These are phyloP conservation scores for Prunella vulgaris DNA, from an alignment of 257 asterid species.

Conservation along the genomic window DNA sequence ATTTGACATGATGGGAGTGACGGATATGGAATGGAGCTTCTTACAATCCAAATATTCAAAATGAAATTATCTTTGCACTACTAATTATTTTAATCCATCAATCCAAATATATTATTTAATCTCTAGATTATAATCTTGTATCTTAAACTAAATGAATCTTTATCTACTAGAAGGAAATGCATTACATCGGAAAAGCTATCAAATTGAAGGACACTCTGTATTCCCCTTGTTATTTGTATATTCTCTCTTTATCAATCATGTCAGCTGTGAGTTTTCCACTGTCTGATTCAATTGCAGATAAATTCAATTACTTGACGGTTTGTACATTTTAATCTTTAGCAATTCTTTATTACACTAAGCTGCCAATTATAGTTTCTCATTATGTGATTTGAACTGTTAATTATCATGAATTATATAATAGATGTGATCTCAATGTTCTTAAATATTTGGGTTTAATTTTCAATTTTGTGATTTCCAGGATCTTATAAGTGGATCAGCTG, in stretches of 20 bases:
- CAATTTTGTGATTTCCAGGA: slow-evolving; percentile 48
- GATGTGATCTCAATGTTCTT: background rate
- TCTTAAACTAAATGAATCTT: no score
- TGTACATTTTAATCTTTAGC: background rate
- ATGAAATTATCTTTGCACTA: no score
- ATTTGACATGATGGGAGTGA: no score
- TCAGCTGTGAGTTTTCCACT: background rate
- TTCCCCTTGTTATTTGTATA: background rate
- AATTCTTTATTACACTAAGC: background rate
- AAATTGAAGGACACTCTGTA: background rate
- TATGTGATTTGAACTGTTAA: background rate
- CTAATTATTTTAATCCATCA: no score
- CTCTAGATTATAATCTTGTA: no score
- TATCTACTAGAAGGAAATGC: background rate
- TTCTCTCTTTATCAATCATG: background rate
- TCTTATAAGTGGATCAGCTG: slow-evolving; percentile 94
- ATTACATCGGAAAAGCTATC: background rate
- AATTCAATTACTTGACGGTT: background rate
- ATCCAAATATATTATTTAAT: no score
- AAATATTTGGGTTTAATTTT: background rate
- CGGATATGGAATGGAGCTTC: no score
- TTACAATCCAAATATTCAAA: no score
- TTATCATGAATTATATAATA: background rate
- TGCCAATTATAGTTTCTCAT: background rate
- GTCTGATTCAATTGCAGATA: background rate